A percentile compares a stretch with the other conserved stretches of the same genome.
Conservation (phyloP, 495 filamentous ascomycete genomes). For the Penicillium ochrochloron region DNA sequence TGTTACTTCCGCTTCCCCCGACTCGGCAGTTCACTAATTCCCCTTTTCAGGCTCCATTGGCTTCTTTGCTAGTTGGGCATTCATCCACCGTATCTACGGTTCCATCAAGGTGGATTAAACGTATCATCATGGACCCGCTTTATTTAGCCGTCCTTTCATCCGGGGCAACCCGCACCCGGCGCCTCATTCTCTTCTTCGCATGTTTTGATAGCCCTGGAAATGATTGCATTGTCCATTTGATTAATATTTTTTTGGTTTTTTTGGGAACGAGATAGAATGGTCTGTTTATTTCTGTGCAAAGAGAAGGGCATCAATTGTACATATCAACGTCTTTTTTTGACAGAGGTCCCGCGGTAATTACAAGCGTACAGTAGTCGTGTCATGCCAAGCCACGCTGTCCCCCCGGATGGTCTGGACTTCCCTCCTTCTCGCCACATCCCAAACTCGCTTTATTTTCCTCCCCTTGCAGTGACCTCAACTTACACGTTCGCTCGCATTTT, state of each 20-base stretch:
- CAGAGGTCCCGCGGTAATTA: slow-evolving; percentile 1
- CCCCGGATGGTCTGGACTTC: slow-evolving; percentile 24
- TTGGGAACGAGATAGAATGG: slow-evolving; percentile 16
- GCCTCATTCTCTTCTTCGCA: neutral
- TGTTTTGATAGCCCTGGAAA: slow-evolving; percentile 16
- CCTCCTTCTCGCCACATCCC: slow-evolving; percentile 7
- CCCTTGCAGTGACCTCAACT: neutral
- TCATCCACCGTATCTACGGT: slow-evolving; percentile 88
- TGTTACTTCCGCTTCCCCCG: slow-evolving; percentile 38
- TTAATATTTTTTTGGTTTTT: neutral
- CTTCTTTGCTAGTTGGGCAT: slow-evolving; percentile 92
- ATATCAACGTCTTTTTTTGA: neutral
- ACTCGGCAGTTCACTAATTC: slow-evolving; percentile 24
- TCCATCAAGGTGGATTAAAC: slow-evolving; percentile 93
- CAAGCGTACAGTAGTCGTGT: slow-evolving; percentile 7
- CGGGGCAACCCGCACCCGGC: slow-evolving; percentile 7
- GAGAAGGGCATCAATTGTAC: neutral
- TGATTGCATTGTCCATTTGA: slow-evolving; percentile 13
- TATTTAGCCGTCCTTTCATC: slow-evolving; percentile 15
- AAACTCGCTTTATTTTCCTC: neutral
- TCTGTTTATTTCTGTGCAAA: neutral
- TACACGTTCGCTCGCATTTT: neutral
- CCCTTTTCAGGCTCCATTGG: slow-evolving; percentile 77
- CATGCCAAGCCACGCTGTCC: slow-evolving; percentile 18
- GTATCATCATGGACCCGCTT: neutral